These are phyloP conservation scores for Zoysia pacifica DNA, from an alignment of 176 grass and related monocot species.

Conservation along the genomic window DNA sequence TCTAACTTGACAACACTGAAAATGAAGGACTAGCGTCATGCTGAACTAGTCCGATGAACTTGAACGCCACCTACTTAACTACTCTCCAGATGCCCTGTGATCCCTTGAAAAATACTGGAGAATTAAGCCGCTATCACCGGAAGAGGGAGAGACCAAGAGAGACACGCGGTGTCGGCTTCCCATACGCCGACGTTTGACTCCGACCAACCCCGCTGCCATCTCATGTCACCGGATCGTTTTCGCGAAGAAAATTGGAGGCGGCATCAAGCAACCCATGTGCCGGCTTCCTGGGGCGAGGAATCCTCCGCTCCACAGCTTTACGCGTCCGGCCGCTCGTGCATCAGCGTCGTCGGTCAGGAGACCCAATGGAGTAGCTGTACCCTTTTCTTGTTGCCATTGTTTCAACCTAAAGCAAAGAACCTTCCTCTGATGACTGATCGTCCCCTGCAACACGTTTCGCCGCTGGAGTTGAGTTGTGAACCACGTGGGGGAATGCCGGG, in stretches of 20 bases:
- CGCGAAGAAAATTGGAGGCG: slow-evolving; percentile 10
- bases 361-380: neutral
- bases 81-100: neutral
- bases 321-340: slow-evolving; percentile 23
- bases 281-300: slow-evolving; percentile 30
- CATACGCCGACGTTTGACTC: slow-evolving; percentile 37
- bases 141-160: neutral
- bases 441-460: slow-evolving; percentile 21
- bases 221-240: neutral
- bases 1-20: neutral
- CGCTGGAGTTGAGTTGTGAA: slow-evolving; percentile 42
- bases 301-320: slow-evolving; percentile 29
- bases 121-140: slow-evolving; percentile 4
- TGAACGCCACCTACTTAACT: slow-evolving; percentile 3
- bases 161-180: slow-evolving; percentile 24
- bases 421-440: neutral
- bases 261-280: slow-evolving; percentile 30
- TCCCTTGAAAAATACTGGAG: neutral
- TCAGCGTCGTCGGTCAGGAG: neutral
- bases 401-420: slow-evolving; percentile 49
- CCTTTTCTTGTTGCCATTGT: slow-evolving; percentile 26
- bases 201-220: neutral
- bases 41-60: neutral
- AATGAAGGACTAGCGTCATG: neutral
- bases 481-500: slow-evolving; percentile 32